Evolutionary conservation across 345 rosid genomes (phyloP), one percentile per base, ranked within the genome.

Genomic region (Theobroma cacao): DNA sequence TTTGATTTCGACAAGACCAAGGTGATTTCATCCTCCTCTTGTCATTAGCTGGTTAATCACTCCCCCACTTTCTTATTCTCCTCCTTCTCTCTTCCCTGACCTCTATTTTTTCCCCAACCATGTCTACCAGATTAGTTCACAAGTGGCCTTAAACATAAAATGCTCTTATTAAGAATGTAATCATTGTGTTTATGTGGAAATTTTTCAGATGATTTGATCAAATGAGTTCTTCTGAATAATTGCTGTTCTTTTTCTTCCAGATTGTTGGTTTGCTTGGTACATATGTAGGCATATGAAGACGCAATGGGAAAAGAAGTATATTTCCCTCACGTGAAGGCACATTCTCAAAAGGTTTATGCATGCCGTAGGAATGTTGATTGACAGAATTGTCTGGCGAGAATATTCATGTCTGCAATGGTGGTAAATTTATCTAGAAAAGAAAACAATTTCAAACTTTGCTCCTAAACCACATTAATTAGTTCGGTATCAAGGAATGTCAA

Each of bases 1-100:
- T 93, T 92, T 64, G 99, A 90, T 86, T 95, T 95, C 76, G 99
- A 95, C 79, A 96, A 95, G 87, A 93, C 88, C 89, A 95, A 95
- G 99, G 99, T 95, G 88, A 77, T 69, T 38, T 33, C 62, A 72
- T 33, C 33, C 62, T 72, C 12, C 22, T 30, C 17, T 48, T 18
- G 28, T 31, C 18, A 47, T 31, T 31, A 71, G 38, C 59, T 47
- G 59, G 40, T 47, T 48, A 48, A 18, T 18, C 60, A 48, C 40
- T 71, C 28, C 28, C 28, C 58, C 60, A 18, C 28, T 52, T 31
- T 50, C 47, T 52, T 26, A 33, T 52, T 72, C 45, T 34, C 43
- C 43, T 71, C 58, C 30, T 52, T 52, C 52, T 43, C 47, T 52
- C 43, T 20, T 52, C 31, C 26, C 62, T 52, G 34, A 7, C 61